Percentiles rank a stretch among this genome's conserved stretches.
Evolutionary conservation across 2,329 filamentous ascomycete genomes (phyloP).

Genomic region (Exophiala calicioides): DNA sequence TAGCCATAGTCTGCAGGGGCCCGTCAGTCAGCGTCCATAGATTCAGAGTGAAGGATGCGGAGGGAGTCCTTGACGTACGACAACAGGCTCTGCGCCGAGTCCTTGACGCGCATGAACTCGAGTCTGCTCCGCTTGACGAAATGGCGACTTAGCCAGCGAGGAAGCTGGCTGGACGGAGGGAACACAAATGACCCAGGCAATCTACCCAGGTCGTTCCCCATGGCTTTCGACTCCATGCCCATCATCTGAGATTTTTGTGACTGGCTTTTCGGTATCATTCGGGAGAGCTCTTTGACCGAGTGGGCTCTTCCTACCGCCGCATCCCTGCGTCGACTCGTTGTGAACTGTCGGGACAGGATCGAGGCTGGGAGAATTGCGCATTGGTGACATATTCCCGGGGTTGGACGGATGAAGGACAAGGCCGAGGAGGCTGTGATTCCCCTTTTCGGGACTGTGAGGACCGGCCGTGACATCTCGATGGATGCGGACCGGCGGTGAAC

Average conservation of each 20-base stretch:
- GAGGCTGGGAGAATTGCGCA: constrained; percentile 17
- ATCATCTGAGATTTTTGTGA: constrained; percentile 17
- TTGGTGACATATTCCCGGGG: constrained; percentile 6
- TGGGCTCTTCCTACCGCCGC: constrained; percentile 2
- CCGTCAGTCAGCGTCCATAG: not conserved
- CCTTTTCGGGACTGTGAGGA: constrained; percentile 2
- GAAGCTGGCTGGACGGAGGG: constrained; percentile 13
- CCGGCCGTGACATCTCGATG: constrained; percentile 3
- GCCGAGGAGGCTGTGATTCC: not conserved
- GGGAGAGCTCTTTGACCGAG: not conserved
- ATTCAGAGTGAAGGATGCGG: not conserved
- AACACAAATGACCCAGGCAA: constrained; percentile 21
- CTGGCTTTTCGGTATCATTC: constrained; percentile 6
- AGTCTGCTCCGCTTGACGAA: constrained; percentile 11
- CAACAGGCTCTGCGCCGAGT: not conserved
- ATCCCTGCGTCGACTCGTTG: constrained; percentile 13
- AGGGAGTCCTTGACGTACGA: not conserved
- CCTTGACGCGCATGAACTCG: not conserved
- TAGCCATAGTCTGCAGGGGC: constrained; percentile 25
- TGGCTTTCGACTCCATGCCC: constrained; percentile 8
- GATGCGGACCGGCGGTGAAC: not conserved
- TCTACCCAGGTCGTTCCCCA: constrained; percentile 22
- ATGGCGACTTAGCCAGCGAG: constrained; percentile 5
- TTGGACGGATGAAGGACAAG: not conserved
- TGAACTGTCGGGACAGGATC: constrained; percentile 14